These are phyloP conservation scores for Lepidopterella palustris DNA, from an alignment of 495 filamentous ascomycete genomes.

Conservation along the genomic window DNA sequence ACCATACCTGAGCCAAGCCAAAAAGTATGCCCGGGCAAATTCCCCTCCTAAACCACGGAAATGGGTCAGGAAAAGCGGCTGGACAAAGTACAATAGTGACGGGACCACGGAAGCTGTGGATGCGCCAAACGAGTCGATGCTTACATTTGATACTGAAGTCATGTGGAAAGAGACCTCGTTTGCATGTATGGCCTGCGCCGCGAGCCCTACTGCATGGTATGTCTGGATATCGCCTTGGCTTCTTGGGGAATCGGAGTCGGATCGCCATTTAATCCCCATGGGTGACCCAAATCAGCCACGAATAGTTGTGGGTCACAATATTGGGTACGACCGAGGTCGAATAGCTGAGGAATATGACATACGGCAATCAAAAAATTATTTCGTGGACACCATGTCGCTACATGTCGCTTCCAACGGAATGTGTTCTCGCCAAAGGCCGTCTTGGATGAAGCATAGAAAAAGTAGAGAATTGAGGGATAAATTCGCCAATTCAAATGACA, in stretches of 20 bases:
- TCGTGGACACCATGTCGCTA: conserved; percentile 96
- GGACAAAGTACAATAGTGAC: conserved; percentile 84
- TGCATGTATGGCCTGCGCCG: conserved; percentile 94
- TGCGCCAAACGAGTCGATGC: conserved; percentile 68
- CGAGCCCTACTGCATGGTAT: conserved; percentile 85
- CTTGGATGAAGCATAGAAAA: conserved; percentile 95
- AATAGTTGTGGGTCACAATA: conserved; percentile 88
- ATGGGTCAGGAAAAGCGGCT: conserved; percentile 78
- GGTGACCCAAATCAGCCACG: conserved; percentile 63
- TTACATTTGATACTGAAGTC: conserved; percentile 95
- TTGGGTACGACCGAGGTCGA: conserved; percentile 89
- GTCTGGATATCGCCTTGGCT: conserved; percentile 97
- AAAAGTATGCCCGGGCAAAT: conserved; percentile 58
- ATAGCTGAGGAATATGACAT: conserved; percentile 85
- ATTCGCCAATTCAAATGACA: conserved; percentile 62
- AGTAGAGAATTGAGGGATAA: conserved; percentile 76
- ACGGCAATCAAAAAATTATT: conserved; percentile 73
- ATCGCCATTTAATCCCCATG: conserved; percentile 77
- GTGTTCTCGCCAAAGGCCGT: conserved; percentile 93
- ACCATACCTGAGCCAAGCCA: conserved; percentile 73
- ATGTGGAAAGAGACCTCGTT: conserved; percentile 89
- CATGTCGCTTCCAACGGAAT: conserved; percentile 98
- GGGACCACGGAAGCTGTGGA: conserved; percentile 64
- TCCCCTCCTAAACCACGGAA: conserved; percentile 68
- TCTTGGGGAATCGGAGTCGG: conserved; percentile 67